Percentiles rank a stretch among this genome's conserved stretches.
Evolutionary conservation across 2,329 filamentous ascomycete genomes (phyloP).

Genomic region (Fusarium nelsonii): DNA sequence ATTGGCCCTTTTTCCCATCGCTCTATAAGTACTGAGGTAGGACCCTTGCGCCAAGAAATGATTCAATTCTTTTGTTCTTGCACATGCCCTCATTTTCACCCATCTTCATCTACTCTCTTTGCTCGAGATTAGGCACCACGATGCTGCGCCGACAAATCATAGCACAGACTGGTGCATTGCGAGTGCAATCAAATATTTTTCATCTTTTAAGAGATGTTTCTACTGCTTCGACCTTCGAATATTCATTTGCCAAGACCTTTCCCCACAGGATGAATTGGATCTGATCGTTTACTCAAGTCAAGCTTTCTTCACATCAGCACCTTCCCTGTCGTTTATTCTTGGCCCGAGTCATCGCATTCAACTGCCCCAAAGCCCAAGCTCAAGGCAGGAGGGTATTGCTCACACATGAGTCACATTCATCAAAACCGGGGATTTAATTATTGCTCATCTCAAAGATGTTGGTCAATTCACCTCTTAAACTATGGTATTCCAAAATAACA

Average conservation of each 20-base stretch:
- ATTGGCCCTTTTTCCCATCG: background rate
- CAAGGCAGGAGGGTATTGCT: background rate
- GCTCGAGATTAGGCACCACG: background rate
- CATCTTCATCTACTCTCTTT: background rate
- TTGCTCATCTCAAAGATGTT: background rate
- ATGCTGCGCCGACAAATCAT: background rate
- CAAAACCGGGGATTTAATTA: background rate
- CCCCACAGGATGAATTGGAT: background rate
- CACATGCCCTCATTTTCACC: background rate
- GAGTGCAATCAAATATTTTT: no score
- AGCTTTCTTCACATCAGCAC: constrained; percentile 15
- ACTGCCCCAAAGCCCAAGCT: background rate
- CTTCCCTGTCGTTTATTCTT: constrained; percentile 18
- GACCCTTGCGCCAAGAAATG: background rate
- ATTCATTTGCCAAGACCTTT: constrained; percentile 10
- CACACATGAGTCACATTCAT: background rate
- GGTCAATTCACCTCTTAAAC: constrained; percentile 8
- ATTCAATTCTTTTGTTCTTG: background rate
- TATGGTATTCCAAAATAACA: constrained; percentile 7
- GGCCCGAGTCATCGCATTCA: constrained; percentile 13
- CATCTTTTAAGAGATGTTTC: background rate
- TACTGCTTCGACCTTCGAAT: background rate
- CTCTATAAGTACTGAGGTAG: background rate
- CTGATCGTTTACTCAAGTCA: constrained; percentile 1
- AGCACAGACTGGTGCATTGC: background rate